Percentiles rank a stretch among this genome's conserved stretches.
These are phyloP conservation scores for Angomonas ambiguus DNA, from an alignment of 208 protist species.

Conservation along the genomic window DNA sequence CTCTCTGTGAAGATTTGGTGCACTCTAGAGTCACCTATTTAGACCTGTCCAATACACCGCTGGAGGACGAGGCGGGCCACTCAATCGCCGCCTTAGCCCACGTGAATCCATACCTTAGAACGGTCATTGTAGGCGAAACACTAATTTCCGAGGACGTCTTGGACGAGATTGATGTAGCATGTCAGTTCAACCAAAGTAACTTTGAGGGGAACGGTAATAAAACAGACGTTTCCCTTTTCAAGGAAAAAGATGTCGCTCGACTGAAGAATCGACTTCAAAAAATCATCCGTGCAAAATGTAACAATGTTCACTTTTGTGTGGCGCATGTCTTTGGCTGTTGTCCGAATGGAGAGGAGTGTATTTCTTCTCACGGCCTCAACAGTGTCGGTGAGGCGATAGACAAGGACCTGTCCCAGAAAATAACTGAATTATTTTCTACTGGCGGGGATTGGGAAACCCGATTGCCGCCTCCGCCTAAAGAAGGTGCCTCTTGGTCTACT, in stretches of 20 bases:
- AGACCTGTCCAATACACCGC: slow-evolving; percentile 76
- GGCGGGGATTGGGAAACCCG: slow-evolving; percentile 69
- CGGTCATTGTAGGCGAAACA: slow-evolving; percentile 81
- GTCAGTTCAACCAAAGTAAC: slow-evolving; percentile 88
- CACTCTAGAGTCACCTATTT: slow-evolving; percentile 78
- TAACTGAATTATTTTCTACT: slow-evolving; percentile 61
- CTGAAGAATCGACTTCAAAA: slow-evolving; percentile 72
- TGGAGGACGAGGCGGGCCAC: slow-evolving; percentile 77
- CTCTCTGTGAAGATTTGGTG: slow-evolving; percentile 72
- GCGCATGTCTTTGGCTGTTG: slow-evolving; percentile 73
- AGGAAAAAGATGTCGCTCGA: slow-evolving; percentile 35
- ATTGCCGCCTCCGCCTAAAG: slow-evolving; percentile 49
- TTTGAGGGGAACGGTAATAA: slow-evolving; percentile 58
- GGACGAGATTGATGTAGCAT: slow-evolving; percentile 88
- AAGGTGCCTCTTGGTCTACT: slow-evolving; percentile 78
- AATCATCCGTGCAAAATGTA: slow-evolving; percentile 45
- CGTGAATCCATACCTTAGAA: slow-evolving; percentile 80
- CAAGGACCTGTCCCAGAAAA: slow-evolving; percentile 51
- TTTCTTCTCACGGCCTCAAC: slow-evolving; percentile 66
- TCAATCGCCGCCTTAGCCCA: slow-evolving; percentile 79
- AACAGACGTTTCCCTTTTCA: slow-evolving; percentile 46
- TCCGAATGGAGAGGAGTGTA: slow-evolving; percentile 68
- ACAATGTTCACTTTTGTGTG: slow-evolving; percentile 63
- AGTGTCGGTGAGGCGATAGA: slow-evolving; percentile 23
- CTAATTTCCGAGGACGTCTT: slow-evolving; percentile 80